Conservation (phyloP, 163 green algal genomes). For the Trebouxiophyceae sp. region DNA sequence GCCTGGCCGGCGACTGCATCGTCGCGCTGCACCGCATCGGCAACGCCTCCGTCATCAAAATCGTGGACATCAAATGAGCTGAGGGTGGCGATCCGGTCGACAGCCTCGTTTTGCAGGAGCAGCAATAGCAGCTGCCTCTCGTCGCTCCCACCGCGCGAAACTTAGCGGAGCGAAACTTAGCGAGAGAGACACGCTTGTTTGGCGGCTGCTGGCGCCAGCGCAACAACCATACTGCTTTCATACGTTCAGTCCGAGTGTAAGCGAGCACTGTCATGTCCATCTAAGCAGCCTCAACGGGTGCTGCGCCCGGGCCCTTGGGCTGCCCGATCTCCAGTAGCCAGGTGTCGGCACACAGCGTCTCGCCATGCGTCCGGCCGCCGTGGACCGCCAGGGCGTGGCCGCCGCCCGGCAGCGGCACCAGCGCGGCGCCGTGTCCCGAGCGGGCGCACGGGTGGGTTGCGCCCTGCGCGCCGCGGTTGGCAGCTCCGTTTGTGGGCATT, state of each 20-base stretch:
- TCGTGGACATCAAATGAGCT: slow-evolving; percentile 48
- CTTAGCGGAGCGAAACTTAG: too few species aligned
- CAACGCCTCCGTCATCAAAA: slow-evolving; percentile 94
- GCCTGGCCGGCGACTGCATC: slow-evolving; percentile 75
- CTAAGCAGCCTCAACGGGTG: too few species aligned
- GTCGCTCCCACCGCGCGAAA: too few species aligned
- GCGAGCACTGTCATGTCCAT: too few species aligned
- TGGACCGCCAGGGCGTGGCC: slow-evolving; percentile 8
- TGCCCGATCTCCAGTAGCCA: slow-evolving; percentile 20
- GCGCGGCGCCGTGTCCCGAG: slow-evolving; percentile 10
- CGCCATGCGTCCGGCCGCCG: slow-evolving; percentile 9
- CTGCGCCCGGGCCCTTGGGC: too few species aligned
- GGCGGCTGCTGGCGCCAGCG: too few species aligned
- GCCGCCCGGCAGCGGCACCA: slow-evolving; percentile 1
- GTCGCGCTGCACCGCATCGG: slow-evolving; percentile 94
- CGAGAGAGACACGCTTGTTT: too few species aligned
- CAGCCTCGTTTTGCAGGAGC: too few species aligned
- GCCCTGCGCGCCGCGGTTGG: not conserved
- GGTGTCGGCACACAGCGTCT: slow-evolving; percentile 18
- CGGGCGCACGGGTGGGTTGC: slow-evolving; percentile 5
- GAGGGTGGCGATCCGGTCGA: not conserved
- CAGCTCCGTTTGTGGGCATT: too few species aligned
- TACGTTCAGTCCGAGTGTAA: too few species aligned
- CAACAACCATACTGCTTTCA: too few species aligned
- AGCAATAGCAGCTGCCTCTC: too few species aligned